These are phyloP conservation scores for Gastrolobium villosum DNA, from an alignment of 306 rosid genomes.

Conservation along the genomic window DNA sequence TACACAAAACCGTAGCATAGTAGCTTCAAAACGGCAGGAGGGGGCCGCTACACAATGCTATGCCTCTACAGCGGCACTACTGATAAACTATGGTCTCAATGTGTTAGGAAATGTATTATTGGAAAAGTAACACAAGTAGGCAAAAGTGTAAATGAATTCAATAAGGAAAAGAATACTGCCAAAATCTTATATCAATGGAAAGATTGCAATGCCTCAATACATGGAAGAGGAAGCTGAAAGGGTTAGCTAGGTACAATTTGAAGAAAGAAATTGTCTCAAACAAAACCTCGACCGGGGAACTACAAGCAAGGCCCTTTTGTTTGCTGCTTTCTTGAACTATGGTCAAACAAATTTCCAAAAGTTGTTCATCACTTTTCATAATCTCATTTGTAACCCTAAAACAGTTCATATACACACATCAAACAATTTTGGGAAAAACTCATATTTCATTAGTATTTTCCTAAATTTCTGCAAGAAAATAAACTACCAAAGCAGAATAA, in stretches of 20 bases:
- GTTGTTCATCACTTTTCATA: too few species aligned
- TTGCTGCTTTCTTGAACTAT: too few species aligned
- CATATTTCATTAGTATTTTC: neutral
- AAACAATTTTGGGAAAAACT: neutral
- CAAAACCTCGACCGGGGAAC: neutral
- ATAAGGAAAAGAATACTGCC: too few species aligned
- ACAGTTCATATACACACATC: too few species aligned
- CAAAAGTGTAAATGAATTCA: neutral
- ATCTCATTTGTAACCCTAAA: too few species aligned
- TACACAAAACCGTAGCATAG: too few species aligned
- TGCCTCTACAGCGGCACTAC: too few species aligned
- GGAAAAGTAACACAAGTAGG: neutral
- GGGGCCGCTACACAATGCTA: too few species aligned
- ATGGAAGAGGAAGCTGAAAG: neutral
- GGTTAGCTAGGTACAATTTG: neutral
- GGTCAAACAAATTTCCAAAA: too few species aligned
- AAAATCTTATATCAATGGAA: neutral
- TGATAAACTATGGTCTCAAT: too few species aligned
- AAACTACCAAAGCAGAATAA: conserved; percentile 22
- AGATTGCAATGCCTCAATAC: neutral
- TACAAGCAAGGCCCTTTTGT: too few species aligned
- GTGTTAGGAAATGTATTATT: neutral
- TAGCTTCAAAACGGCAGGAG: too few species aligned
- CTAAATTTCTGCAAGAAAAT: conserved; percentile 1
- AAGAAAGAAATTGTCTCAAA: neutral